Evolutionary conservation across 2,329 filamentous ascomycete genomes (phyloP), one percentile per base, ranked within the genome.

Genomic region (Tothia fuscella): DNA sequence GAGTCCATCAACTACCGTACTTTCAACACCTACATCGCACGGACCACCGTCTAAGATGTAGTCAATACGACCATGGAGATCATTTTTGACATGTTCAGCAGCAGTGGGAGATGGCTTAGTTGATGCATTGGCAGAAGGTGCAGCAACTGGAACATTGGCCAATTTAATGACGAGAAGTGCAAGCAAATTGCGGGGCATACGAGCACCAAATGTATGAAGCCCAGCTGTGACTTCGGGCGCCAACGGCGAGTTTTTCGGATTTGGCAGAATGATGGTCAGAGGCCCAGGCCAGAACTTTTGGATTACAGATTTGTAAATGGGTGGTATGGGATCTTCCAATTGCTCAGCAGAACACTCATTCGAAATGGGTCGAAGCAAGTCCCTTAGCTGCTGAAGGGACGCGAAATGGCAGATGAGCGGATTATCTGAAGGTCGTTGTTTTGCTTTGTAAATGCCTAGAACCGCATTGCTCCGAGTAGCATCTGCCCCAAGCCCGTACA

Each of bases 401-500:
- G 80, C 79, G 41, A 96, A 71, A 59, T 98, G 91, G 19, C 95
- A 79, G 51, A 98, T 98, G 45, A 98, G 74, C 14, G 91, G 91
- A 58, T 98, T 98, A 57, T 98, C 91, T 5, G 82, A 82, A 3
- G 91, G 91, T 42, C 91, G 68, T 43, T 86, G 82, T 64, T 98
- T 98, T 40, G 85, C 87, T 17, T 76, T 71, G 60, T 91, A 98
- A 50, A 98, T 98, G n/a, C 87, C 88, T 54, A 73, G 78, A 5
- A 96, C 89, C 2, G 89, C 82, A 19, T 66, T 69, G 53, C 80
- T 86, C 52, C 86, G 76, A 20, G 88, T 96, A 9, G 91, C 91
- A 64, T 96, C 91, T 12, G 91, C 91, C n/a, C 87, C 91, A 6
- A 98, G 72, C 0, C 91, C 91, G 58, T 98, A 98, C 1, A 98